These are phyloP conservation scores for Cylindrotheca fusiformis DNA, from an alignment of 108 stramenopile species.

Conservation along the genomic window DNA sequence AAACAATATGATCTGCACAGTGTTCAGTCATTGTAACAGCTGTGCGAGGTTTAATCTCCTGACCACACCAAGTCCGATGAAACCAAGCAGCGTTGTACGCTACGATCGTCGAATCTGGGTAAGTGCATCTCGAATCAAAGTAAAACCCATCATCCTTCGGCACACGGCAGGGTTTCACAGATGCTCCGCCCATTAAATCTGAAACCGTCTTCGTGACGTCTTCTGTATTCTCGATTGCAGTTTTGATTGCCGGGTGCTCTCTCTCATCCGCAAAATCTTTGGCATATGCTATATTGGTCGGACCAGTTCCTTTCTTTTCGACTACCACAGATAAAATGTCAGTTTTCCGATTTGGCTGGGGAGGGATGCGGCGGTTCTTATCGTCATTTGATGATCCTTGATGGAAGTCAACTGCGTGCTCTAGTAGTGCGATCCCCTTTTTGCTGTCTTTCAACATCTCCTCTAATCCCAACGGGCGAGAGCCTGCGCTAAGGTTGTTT, in stretches of 20 bases:
- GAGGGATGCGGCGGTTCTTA: no score
- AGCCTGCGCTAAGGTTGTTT: no score
- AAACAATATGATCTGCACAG: constrained; percentile 11
- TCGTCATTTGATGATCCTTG: no score
- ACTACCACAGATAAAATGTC: constrained; percentile 26
- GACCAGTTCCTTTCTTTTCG: constrained; percentile 32
- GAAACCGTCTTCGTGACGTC: neutral
- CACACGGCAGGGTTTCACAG: neutral
- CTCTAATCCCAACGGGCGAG: no score
- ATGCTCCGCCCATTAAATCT: neutral
- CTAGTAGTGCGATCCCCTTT: no score
- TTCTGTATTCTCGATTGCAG: neutral
- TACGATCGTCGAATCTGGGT: constrained; percentile 20
- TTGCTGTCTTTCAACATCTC: no score
- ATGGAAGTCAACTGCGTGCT: no score
- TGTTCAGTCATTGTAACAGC: constrained; percentile 25
- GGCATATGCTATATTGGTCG: constrained; percentile 37
- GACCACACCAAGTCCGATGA: constrained; percentile 39
- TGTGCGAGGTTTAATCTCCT: constrained; percentile 23
- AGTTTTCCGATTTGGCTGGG: no score
- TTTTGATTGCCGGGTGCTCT: constrained; percentile 26
- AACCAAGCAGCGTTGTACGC: constrained; percentile 42
- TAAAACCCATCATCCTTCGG: neutral
- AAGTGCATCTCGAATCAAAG: neutral
- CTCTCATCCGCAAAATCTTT: constrained; percentile 37